Percentiles rank a stretch among this genome's conserved stretches.
Conservation (phyloP, 176 grass and related monocot genomes). For the Chrysopogon serrulatus region DNA sequence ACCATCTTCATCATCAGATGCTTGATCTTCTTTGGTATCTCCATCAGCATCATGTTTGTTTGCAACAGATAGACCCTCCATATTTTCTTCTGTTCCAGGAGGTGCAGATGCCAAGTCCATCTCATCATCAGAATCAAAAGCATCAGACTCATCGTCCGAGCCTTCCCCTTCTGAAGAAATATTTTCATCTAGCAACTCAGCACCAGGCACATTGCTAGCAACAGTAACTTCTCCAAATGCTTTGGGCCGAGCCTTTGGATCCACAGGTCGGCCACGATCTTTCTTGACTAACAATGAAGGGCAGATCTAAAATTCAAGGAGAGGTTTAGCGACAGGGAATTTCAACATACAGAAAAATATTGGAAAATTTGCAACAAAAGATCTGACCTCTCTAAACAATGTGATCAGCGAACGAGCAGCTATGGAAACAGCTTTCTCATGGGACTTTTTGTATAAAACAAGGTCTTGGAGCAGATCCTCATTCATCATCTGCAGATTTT, state of each 20-base stretch:
- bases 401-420: slow-evolving; percentile 89
- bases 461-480: slow-evolving; percentile 96
- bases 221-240: slow-evolving; percentile 80
- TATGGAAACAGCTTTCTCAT: slow-evolving; percentile 90
- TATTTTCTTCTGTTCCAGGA: slow-evolving; percentile 9
- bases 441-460: slow-evolving; percentile 97
- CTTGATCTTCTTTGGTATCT: slow-evolving; percentile 12
- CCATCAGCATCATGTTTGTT: slow-evolving; percentile 15
- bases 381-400: slow-evolving; percentile 85
- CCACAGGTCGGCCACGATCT: slow-evolving; percentile 74
- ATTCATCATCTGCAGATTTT: slow-evolving; percentile 75
- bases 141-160: slow-evolving; percentile 37
- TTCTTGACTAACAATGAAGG: slow-evolving; percentile 95
- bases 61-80: slow-evolving; percentile 4
- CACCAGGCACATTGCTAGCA: slow-evolving; percentile 58
- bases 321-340: slow-evolving; percentile 22
- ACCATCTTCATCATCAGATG: slow-evolving; percentile 39
- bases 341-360: not conserved
- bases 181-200: slow-evolving; percentile 63
- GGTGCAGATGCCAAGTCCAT: not conserved
- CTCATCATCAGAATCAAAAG: slow-evolving; percentile 41
- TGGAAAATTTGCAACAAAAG: not conserved
- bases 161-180: slow-evolving; percentile 34
- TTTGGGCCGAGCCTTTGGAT: slow-evolving; percentile 88
- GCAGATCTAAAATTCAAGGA: slow-evolving; percentile 70